A percentile compares a stretch with the other conserved stretches of the same genome.
Evolutionary conservation across 2,329 filamentous ascomycete species (phyloP).

Genomic region (Xylariaceae sp.): DNA sequence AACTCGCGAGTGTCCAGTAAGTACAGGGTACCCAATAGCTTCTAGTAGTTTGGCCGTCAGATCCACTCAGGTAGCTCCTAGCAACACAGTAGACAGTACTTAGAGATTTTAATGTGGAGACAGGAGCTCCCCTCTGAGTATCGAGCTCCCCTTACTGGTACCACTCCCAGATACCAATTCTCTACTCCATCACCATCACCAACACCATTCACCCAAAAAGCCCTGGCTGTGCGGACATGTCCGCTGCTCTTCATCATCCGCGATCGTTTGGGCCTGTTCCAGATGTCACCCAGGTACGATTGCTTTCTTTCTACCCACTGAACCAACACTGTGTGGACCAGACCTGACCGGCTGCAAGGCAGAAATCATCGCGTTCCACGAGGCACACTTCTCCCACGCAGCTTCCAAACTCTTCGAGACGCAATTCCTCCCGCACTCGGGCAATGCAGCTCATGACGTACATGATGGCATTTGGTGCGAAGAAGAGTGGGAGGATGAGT

Average conservation of each 20-base stretch:
- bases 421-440: constrained; percentile 33
- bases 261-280: constrained; percentile 22
- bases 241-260: constrained; percentile 9
- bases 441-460: constrained; percentile 11
- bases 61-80: no score
- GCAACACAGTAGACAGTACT: no score
- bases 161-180: no score
- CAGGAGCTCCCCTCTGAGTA: no score
- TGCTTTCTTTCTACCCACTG: constrained; percentile 2
- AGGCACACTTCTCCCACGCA: constrained; percentile 48
- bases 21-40: no score
- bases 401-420: constrained; percentile 38
- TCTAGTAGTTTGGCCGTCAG: no score
- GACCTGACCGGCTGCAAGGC: constrained; percentile 35
- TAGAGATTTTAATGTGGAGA: no score
- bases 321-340: constrained; percentile 7
- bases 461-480: constrained; percentile 21
- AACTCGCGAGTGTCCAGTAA: no score
- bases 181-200: no score
- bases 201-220: not conserved
- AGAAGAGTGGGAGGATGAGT: constrained; percentile 28
- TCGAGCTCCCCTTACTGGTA: no score
- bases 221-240: constrained; percentile 11
- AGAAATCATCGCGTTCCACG: constrained; percentile 52
- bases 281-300: constrained; percentile 30